These are phyloP conservation scores for Hypoxylon crocopeplum DNA, from an alignment of 495 filamentous ascomycete genomes.

Conservation along the genomic window DNA sequence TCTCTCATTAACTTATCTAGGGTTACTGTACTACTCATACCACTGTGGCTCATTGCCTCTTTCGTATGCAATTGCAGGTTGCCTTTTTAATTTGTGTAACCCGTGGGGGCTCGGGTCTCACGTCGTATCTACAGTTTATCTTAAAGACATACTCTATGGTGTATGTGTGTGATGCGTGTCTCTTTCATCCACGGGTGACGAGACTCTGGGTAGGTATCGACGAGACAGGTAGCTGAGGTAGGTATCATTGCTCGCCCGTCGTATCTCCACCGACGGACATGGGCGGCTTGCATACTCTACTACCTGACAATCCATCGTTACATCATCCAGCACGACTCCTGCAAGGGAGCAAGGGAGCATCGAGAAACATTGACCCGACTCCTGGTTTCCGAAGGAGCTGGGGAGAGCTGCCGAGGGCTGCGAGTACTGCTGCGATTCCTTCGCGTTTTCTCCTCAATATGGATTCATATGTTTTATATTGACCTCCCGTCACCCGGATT, in stretches of 20 bases:
- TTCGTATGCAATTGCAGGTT: conserved; percentile 34
- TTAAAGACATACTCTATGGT: no score
- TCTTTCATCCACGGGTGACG: conserved; percentile 15
- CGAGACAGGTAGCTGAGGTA: conserved; percentile 1
- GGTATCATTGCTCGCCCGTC: conserved; percentile 14
- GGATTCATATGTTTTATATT: conserved; percentile 39
- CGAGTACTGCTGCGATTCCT: conserved; percentile 17
- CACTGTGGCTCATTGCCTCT: conserved; percentile 29
- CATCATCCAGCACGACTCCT: conserved; percentile 32
- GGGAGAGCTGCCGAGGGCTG: no score
- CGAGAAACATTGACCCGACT: conserved; percentile 20
- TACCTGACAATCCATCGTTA: conserved; percentile 33
- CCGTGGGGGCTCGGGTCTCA: conserved; percentile 24
- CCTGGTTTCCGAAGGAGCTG: conserved; percentile 27
- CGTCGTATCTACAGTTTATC: conserved; percentile 32
- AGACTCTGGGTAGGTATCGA: background rate
- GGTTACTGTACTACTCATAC: conserved; percentile 24
- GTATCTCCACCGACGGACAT: conserved; percentile 14
- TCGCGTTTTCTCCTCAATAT: conserved; percentile 28
- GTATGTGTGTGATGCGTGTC: no score
- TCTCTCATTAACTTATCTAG: background rate
- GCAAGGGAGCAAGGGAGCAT: conserved; percentile 22
- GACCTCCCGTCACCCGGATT: conserved; percentile 26
- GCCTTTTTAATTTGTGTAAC: conserved; percentile 31
- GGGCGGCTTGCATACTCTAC: conserved; percentile 20